Evolutionary conservation across 2,329 filamentous ascomycete species (phyloP).

Genomic region (Juglanconis oblonga): DNA sequence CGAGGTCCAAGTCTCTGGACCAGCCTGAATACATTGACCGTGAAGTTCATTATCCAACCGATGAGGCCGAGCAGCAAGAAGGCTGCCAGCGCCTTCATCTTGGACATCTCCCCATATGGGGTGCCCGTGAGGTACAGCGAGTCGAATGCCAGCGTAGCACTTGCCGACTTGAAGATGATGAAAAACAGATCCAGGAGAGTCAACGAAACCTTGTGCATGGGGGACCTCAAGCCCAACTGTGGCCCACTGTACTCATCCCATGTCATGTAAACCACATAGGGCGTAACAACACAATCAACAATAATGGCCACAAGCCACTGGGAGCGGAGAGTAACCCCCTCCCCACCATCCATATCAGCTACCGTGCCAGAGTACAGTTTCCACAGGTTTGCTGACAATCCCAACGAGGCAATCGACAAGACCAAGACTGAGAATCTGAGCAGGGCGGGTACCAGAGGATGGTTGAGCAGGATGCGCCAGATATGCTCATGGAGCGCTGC

Average conservation of each 20-base stretch:
- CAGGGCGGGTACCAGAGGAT: slow-evolving; percentile 79
- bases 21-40: slow-evolving; percentile 75
- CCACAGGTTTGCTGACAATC: slow-evolving; percentile 73
- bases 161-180: slow-evolving; percentile 95
- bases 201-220: slow-evolving; percentile 81
- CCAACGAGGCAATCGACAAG: slow-evolving; percentile 79
- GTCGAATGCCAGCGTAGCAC: slow-evolving; percentile 85
- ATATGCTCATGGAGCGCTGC: slow-evolving; percentile 56
- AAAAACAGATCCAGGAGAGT: slow-evolving; percentile 93
- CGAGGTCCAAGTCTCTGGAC: slow-evolving; percentile 61
- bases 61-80: slow-evolving; percentile 79
- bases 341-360: slow-evolving; percentile 35
- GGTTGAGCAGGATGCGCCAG: slow-evolving; percentile 69
- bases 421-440: slow-evolving; percentile 80
- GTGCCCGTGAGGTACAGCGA: slow-evolving; percentile 62
- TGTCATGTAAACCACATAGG: slow-evolving; percentile 91
- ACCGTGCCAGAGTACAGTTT: slow-evolving; percentile 38
- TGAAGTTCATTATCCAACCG: slow-evolving; percentile 88
- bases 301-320: slow-evolving; percentile 87
- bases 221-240: slow-evolving; percentile 80
- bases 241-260: slow-evolving; percentile 96
- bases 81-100: slow-evolving; percentile 62
- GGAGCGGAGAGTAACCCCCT: slow-evolving; percentile 40
- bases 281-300: slow-evolving; percentile 82
- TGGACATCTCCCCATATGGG: slow-evolving; percentile 12